Base-by-base conservation (phyloP, 768 basidiomycete genomes). In the Russula virescens region DNA sequence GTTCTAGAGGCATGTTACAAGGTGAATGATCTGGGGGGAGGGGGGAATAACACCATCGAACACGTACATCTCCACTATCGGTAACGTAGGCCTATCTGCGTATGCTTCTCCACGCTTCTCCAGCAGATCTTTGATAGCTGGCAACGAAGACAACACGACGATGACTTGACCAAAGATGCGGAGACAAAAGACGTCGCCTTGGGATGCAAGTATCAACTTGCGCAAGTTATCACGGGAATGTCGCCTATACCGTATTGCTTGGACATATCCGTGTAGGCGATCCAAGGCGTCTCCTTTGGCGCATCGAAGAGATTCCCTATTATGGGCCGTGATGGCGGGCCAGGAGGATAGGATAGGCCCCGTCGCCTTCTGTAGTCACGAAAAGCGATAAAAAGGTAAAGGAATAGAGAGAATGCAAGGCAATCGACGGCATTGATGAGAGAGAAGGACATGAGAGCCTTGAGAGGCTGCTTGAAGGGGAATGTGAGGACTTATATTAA, bases 161-260 rank as follows among this genome's bases (percentile, higher is more conserved):
- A 61, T n/a, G 11, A 51, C 49, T 13, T 64, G 52, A 7, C 59
- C 59, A 19, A 61, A 48, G 9, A 61, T 21, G 3, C 40, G 48
- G 34, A 64, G 34, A 19, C 28, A 64, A 18, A 56, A n/a, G 6
- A 64, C 42, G 25, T 64, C 63, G 47, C 63, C 63, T 64, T 45
- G 16, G n/a, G 7, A 26, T 13, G 9, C 45, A n/a, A n/a, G 6
- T 28, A 43, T 26, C n/a, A 16, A 35, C 35, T 38, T 1, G 34
- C 35, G 11, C 23, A 21, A 38, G 5, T 2, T 40, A 8, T n/a
- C n/a, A 42, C 5, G 47, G 31, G n/a, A 31, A 47, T 19, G 23
- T 42, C 2, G 10, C 38, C 21, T 25, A 4, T 55, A 64, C 63
- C 63, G 38, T 64, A 64, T 42, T 42, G 40, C n/a, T 53, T 45